Evolutionary conservation across 805 yeast species (phyloP), one percentile per base, ranked within the genome.

Genomic region (Torulaspora indica): DNA sequence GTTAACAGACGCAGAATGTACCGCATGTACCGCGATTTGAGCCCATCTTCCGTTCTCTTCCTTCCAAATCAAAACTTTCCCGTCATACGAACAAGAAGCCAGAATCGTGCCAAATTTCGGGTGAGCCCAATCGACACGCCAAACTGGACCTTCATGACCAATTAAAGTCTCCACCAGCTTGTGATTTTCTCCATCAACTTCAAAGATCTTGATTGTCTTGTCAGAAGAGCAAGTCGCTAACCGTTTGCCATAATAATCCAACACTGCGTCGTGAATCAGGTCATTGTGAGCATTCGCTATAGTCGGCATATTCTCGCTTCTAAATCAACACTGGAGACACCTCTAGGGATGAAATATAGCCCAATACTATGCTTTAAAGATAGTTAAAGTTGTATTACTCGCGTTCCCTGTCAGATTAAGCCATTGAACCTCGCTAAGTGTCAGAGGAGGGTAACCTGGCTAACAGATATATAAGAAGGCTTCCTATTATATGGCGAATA

Each of bases 61-160:
- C 61, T 87, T 84, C 98, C 98, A 93, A 57, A 93, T 81, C 49
- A 90, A 70, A 13, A 87, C 97, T 59, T 85, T 85, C 43, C 98
- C 98, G 63, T 93, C 97, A 61, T 88, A 93, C 1, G 96, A 88
- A 56, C 95, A 87, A 20, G 95, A 84, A 1, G 98, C 98, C 52
- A 93, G 74, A 51, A 91, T 87, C 10, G 88, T 83, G 31, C 98
- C 98, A 61, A 91, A 93, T 66, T 91, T 91, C 25, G 98, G 98
- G 64, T 93, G 98, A 2, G 98, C 98, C 98, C 98, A 93, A 43
- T 87, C 79, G 15, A 89, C 95, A 69, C 91, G 96, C 98, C 98
- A 93, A 38, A 93, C 97, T 9, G 98, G 98, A 27, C 98, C 98
- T 51, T 89, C 96, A 66, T 93, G 98, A 30, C 95, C 97, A 38